A percentile compares a stretch with the other conserved stretches of the same genome.
These are phyloP conservation scores for Musa balbisiana DNA, from an alignment of 202 grass and related monocot species.

Conservation along the genomic window DNA sequence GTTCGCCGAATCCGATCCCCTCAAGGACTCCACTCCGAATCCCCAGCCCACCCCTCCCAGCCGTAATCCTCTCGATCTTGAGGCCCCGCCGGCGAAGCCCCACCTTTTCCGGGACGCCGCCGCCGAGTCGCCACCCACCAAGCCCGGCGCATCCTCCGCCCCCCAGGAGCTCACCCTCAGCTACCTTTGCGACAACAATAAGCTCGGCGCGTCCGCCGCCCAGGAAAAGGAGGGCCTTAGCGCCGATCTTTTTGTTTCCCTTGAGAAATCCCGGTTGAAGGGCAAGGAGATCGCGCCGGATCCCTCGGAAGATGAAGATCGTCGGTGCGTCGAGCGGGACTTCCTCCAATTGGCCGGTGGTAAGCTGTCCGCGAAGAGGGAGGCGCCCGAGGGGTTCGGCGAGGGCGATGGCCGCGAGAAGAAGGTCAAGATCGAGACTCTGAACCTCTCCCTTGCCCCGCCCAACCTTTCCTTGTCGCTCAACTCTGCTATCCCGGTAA, in stretches of 20 bases:
- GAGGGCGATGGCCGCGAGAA: slow-evolving; percentile 51
- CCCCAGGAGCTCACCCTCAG: slow-evolving; percentile 90
- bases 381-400: slow-evolving; percentile 20
- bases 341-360: slow-evolving; percentile 71
- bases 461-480: slow-evolving; percentile 91
- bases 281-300: slow-evolving; percentile 34
- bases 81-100: slow-evolving; percentile 7
- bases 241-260: slow-evolving; percentile 13
- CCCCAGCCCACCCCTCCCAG: background rate
- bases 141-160: background rate
- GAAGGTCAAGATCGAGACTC: slow-evolving; percentile 38
- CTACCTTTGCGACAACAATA: slow-evolving; percentile 93
- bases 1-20: slow-evolving; percentile 11
- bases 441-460: slow-evolving; percentile 50
- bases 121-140: slow-evolving; percentile 32
- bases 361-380: slow-evolving; percentile 58
- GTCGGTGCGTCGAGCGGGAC: slow-evolving; percentile 72
- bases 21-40: background rate
- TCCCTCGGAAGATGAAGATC: slow-evolving; percentile 14
- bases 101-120: slow-evolving; percentile 19
- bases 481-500: slow-evolving; percentile 31
- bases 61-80: slow-evolving; percentile 9
- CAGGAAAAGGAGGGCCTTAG: slow-evolving; percentile 15
- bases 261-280: slow-evolving; percentile 17
- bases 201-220: background rate